Evolutionary conservation across 352 stramenopile species (phyloP).

Genomic region (Pythium periplocum): DNA sequence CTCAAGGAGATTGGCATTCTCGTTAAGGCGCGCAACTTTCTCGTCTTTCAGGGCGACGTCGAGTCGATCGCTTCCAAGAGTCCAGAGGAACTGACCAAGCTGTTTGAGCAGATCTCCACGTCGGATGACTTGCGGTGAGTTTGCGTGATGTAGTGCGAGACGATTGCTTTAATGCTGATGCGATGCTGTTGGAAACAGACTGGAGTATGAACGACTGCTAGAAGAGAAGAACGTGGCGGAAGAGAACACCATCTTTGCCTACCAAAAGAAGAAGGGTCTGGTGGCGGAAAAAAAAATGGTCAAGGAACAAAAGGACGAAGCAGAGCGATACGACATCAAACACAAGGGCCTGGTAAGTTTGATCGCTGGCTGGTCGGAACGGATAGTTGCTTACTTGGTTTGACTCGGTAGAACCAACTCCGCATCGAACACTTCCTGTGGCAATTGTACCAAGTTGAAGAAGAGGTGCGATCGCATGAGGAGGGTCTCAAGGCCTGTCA

Average conservation of each 20-base stretch:
- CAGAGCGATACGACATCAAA: slow-evolving; percentile 78
- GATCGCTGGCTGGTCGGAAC: background rate
- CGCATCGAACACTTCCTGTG: slow-evolving; percentile 94
- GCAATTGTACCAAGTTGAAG: slow-evolving; percentile 94
- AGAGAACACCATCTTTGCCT: slow-evolving; percentile 92
- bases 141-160: background rate
- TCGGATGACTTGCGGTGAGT: slow-evolving; percentile 81
- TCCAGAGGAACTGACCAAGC: slow-evolving; percentile 93
- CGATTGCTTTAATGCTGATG: background rate
- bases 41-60: slow-evolving; percentile 99
- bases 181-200: slow-evolving; percentile 8
- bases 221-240: slow-evolving; percentile 92
- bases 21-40: slow-evolving; percentile 98
- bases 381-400: background rate
- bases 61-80: slow-evolving; percentile 96
- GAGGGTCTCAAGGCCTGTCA: slow-evolving; percentile 58
- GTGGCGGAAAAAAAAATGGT: slow-evolving; percentile 90
- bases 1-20: slow-evolving; percentile 96
- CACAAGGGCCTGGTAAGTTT: slow-evolving; percentile 49
- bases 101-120: slow-evolving; percentile 96
- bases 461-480: slow-evolving; percentile 82
- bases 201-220: slow-evolving; percentile 80
- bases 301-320: slow-evolving; percentile 94
- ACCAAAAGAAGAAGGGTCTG: slow-evolving; percentile 95
- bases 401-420: slow-evolving; percentile 45